These are phyloP conservation scores for Amaranthus cruentus DNA, from an alignment of 148 eudicot species.

Conservation along the genomic window DNA sequence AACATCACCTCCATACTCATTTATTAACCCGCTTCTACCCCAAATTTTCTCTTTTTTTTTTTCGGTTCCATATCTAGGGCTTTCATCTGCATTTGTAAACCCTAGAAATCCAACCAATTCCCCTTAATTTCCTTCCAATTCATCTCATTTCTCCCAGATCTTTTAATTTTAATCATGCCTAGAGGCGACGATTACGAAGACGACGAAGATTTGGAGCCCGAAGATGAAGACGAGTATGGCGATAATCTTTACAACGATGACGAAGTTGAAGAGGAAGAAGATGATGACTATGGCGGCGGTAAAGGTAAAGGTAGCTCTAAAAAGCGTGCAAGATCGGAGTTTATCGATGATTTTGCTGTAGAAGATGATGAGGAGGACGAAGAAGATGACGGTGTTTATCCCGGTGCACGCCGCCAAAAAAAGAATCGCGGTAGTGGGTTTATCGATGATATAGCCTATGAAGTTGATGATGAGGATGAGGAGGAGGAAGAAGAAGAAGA, in stretches of 20 bases:
- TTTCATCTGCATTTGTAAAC: slow-evolving; percentile 8
- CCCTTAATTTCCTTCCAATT: neutral
- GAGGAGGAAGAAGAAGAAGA: slow-evolving; percentile 94
- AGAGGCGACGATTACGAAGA: slow-evolving; percentile 30
- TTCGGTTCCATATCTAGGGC: neutral
- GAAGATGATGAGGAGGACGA: slow-evolving; percentile 79
- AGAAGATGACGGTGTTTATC: slow-evolving; percentile 45
- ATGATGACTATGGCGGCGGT: slow-evolving; percentile 20
- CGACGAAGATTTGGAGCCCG: slow-evolving; percentile 46
- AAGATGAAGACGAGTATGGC: slow-evolving; percentile 35
- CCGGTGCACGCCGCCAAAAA: slow-evolving; percentile 21
- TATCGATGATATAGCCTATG: slow-evolving; percentile 52
- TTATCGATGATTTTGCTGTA: slow-evolving; percentile 65
- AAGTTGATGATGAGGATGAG: slow-evolving; percentile 76
- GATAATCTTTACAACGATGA: slow-evolving; percentile 32
- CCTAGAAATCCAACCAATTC: slow-evolving; percentile 5
- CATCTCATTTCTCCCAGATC: slow-evolving; percentile 7
- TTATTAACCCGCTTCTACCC: slow-evolving; percentile 8
- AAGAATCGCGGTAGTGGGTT: slow-evolving; percentile 31
- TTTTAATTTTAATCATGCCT: slow-evolving; percentile 17
- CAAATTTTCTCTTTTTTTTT: neutral
- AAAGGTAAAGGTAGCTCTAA: slow-evolving; percentile 20
- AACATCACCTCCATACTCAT: neutral
- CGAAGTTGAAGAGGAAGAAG: slow-evolving; percentile 41
- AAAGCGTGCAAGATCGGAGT: slow-evolving; percentile 59